phyloP scores from a whole-genome alignment of 345 rosid species.

The Erodium maritimum region DNA sequence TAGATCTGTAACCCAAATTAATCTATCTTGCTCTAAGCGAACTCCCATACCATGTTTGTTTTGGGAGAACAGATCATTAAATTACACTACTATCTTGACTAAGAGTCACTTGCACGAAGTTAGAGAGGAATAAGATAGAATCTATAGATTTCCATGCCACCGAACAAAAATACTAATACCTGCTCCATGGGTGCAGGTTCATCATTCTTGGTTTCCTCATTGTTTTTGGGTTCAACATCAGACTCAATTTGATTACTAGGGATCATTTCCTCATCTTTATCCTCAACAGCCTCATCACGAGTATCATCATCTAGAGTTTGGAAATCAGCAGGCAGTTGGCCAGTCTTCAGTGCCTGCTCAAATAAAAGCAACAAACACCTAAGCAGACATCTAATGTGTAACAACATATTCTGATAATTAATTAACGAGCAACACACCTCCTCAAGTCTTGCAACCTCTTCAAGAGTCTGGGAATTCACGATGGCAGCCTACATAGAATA shows the following conservation, averaged over 20 bases:
- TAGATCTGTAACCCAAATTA: background rate
- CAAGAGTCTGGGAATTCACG: conserved; percentile 94
- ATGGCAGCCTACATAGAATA: conserved; percentile 79
- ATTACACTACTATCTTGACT: too few species aligned
- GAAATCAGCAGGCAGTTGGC: conserved; percentile 87
- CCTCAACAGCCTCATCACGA: conserved; percentile 17
- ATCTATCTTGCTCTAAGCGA: background rate
- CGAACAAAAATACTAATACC: conserved; percentile 18
- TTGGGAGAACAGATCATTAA: background rate
- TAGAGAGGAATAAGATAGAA: background rate
- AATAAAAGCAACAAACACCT: conserved; percentile 15
- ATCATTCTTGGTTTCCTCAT: conserved; percentile 25
- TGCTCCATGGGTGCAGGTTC: conserved; percentile 68
- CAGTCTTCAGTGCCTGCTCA: conserved; percentile 74
- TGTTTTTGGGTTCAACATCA: conserved; percentile 16
- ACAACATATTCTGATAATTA: background rate
- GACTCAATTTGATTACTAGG: conserved; percentile 16
- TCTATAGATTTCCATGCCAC: background rate
- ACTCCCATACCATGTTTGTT: background rate
- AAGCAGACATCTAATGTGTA: conserved; percentile 1
- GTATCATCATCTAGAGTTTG: conserved; percentile 31
- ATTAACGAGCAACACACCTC: conserved; percentile 35
- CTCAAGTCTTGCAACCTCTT: conserved; percentile 98
- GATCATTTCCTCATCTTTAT: conserved; percentile 32
- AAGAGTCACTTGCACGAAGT: background rate